These are phyloP conservation scores for Canavalia ensiformis DNA, from an alignment of 306 rosid species.

Conservation along the genomic window DNA sequence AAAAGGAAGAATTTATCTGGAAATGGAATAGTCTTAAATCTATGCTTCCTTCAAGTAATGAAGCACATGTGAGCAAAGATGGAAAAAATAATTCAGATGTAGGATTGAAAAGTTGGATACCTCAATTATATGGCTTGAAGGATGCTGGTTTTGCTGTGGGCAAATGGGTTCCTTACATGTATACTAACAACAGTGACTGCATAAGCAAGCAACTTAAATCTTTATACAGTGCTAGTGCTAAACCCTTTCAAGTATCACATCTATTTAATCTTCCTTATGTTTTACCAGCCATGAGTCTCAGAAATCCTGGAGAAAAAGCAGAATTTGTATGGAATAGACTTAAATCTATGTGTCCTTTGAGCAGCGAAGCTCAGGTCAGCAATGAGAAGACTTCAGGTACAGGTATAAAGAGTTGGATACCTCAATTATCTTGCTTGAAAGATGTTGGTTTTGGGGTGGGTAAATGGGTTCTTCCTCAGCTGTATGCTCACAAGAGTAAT, in stretches of 20 bases:
- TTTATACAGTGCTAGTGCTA: neutral
- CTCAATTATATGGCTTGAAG: constrained; percentile 48
- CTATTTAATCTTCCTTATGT: constrained; percentile 81
- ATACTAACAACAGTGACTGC: constrained; percentile 35
- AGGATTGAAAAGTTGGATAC: constrained; percentile 60
- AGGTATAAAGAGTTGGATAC: constrained; percentile 65
- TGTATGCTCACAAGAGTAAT: constrained; percentile 76
- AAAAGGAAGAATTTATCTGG: constrained; percentile 70
- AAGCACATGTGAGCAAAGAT: constrained; percentile 46
- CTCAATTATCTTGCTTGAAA: constrained; percentile 56
- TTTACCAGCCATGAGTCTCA: constrained; percentile 66
- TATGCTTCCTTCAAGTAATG: constrained; percentile 63
- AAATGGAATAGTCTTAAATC: constrained; percentile 67
- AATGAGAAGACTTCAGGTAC: constrained; percentile 45
- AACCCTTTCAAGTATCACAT: constrained; percentile 62
- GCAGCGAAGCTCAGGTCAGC: constrained; percentile 53
- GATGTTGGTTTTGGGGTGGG: constrained; percentile 55
- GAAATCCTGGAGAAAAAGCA: constrained; percentile 63
- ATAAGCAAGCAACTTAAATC: constrained; percentile 24
- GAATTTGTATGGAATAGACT: constrained; percentile 73
- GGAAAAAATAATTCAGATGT: constrained; percentile 40
- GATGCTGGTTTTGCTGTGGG: constrained; percentile 28
- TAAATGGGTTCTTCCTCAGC: constrained; percentile 77
- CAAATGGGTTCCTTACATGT: constrained; percentile 43
- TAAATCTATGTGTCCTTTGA: constrained; percentile 66